Conservation (phyloP, 495 filamentous ascomycete genomes). For the Aspergillus nanangensis region DNA sequence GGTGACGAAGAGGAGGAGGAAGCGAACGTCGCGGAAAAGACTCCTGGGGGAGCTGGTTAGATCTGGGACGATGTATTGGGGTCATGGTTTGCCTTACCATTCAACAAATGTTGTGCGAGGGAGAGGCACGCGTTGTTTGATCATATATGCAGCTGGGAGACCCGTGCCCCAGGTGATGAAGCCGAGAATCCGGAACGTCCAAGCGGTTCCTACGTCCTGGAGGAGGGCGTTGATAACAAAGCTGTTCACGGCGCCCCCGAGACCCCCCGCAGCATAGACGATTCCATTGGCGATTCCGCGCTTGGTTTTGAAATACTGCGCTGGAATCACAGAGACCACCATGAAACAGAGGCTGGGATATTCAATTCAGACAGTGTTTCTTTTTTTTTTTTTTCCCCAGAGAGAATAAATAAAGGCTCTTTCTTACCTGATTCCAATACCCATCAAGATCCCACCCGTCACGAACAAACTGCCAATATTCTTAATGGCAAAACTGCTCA, state of each 20-base stretch:
- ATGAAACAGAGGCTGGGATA: slow-evolving; percentile 20
- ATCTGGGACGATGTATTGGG: not conserved
- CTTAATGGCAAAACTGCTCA: slow-evolving; percentile 43
- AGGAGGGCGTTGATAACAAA: slow-evolving; percentile 45
- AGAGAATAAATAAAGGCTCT: too few species aligned
- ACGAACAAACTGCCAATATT: slow-evolving; percentile 51
- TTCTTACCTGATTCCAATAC: slow-evolving; percentile 46
- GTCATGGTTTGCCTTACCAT: slow-evolving; percentile 30
- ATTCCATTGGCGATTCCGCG: slow-evolving; percentile 55
- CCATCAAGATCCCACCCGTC: slow-evolving; percentile 51
- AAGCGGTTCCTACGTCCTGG: slow-evolving; percentile 41
- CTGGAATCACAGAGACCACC: slow-evolving; percentile 44
- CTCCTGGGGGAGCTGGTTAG: slow-evolving; percentile 19
- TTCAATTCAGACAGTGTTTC: slow-evolving; percentile 21
- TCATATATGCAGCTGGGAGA: slow-evolving; percentile 51
- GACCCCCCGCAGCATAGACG: slow-evolving; percentile 49
- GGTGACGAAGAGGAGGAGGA: slow-evolving; percentile 46
- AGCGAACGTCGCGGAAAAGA: slow-evolving; percentile 46
- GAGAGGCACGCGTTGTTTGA: slow-evolving; percentile 50
- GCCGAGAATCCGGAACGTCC: slow-evolving; percentile 52
- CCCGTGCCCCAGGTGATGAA: slow-evolving; percentile 44
- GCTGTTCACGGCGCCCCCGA: slow-evolving; percentile 48
- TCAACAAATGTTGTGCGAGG: slow-evolving; percentile 43
- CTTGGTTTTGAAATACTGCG: slow-evolving; percentile 52
- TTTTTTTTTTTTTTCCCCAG: too few species aligned